phyloP scores from a whole-genome alignment of 306 rosid genomes.

The Vigna mungo region DNA sequence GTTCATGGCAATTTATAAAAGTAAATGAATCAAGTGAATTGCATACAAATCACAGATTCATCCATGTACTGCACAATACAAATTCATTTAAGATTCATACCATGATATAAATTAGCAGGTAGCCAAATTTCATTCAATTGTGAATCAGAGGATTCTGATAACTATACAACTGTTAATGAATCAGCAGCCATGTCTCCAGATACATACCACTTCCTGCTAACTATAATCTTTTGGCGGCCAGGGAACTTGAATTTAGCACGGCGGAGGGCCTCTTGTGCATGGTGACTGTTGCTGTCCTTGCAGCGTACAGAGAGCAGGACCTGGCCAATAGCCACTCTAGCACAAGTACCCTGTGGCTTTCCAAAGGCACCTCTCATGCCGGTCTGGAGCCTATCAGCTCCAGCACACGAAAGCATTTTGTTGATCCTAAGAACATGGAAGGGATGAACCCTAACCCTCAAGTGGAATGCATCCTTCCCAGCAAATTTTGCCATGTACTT shows the following conservation, averaged over 20 bases:
- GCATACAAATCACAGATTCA: no score
- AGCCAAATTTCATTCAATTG: no score
- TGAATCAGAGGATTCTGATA: no score
- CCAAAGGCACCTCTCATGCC: slow-evolving; percentile 15
- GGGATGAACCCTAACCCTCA: slow-evolving; percentile 18
- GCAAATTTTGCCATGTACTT: slow-evolving; percentile 3
- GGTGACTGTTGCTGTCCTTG: slow-evolving; percentile 14
- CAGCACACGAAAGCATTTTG: slow-evolving; percentile 12
- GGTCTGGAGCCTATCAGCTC: slow-evolving; percentile 11
- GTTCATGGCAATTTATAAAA: no score
- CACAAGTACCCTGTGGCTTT: slow-evolving; percentile 20
- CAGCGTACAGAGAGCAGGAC: slow-evolving; percentile 13
- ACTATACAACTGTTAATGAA: neutral
- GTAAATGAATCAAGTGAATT: no score
- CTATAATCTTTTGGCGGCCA: slow-evolving; percentile 4
- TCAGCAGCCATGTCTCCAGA: neutral
- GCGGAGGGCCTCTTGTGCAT: slow-evolving; percentile 13
- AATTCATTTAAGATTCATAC: no score
- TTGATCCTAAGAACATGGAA: slow-evolving; percentile 28
- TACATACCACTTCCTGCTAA: slow-evolving; percentile 24
- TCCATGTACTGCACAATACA: no score
- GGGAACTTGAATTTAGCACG: slow-evolving; percentile 28
- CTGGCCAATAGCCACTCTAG: slow-evolving; percentile 28
- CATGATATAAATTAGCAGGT: no score
- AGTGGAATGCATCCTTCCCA: slow-evolving; percentile 20